Conservation (phyloP, 345 rosid species). For the Aegle marmelos region DNA sequence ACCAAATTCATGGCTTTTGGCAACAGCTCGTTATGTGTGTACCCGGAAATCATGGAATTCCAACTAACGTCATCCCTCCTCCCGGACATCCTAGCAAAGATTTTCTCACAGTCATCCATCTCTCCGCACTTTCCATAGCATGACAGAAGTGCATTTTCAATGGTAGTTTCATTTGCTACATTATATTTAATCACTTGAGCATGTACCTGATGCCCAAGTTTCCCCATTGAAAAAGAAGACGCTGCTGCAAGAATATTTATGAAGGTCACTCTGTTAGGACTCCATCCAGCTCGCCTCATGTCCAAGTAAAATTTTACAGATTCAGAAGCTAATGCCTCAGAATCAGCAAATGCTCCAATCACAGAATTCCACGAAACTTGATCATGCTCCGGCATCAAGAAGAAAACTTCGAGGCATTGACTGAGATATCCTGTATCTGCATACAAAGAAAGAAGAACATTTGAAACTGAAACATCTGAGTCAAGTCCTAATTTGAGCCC, state of each 20-base stretch:
- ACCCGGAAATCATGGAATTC: conserved; percentile 92
- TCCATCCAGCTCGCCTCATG: conserved; percentile 66
- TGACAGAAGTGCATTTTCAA: conserved; percentile 81
- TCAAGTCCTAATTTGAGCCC: conserved; percentile 71
- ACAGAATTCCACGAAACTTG: conserved; percentile 91
- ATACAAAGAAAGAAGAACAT: conserved; percentile 73
- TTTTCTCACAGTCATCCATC: conserved; percentile 70
- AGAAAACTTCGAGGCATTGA: conserved; percentile 55
- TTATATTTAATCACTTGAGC: conserved; percentile 52
- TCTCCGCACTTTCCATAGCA: conserved; percentile 84
- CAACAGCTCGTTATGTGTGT: conserved; percentile 67
- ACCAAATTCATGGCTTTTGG: conserved; percentile 79
- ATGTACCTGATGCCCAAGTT: conserved; percentile 66
- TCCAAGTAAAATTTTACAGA: conserved; percentile 50
- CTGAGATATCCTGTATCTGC: conserved; percentile 52
- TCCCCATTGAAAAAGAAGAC: conserved; percentile 48
- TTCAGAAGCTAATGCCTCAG: conserved; percentile 45
- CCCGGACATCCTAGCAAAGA: conserved; percentile 73
- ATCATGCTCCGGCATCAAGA: conserved; percentile 65
- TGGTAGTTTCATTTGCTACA: conserved; percentile 43
- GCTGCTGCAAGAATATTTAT: conserved; percentile 62
- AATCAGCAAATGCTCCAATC: conserved; percentile 70
- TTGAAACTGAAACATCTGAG: conserved; percentile 80
- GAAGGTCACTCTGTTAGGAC: conserved; percentile 65
- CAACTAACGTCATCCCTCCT: conserved; percentile 80